Evolutionary conservation across 192 early-diverging fungal genomes (phyloP).

Genomic region (Kickxella alabastrina): DNA sequence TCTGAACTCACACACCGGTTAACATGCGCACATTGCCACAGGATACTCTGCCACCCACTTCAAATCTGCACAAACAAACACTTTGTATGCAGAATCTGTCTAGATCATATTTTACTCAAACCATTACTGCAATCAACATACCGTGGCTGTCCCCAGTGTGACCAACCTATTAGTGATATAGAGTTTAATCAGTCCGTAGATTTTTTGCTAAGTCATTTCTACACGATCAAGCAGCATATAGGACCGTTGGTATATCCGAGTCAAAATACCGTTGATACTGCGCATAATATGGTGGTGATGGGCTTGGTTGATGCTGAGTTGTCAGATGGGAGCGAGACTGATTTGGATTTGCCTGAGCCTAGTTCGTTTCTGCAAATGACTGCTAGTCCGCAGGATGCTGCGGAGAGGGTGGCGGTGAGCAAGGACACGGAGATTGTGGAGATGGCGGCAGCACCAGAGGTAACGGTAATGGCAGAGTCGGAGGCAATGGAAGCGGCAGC

Average conservation of each 20-base stretch:
- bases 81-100: background rate
- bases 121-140: background rate
- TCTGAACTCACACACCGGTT: background rate
- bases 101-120: background rate
- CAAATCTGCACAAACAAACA: background rate
- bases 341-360: slow-evolving; percentile 41
- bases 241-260: too few relatives aligned
- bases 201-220: too few relatives aligned
- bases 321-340: slow-evolving; percentile 18
- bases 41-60: background rate
- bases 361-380: slow-evolving; percentile 18
- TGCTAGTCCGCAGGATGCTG: background rate
- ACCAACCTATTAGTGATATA: too few relatives aligned
- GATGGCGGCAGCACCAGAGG: background rate
- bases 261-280: too few relatives aligned
- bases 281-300: too few relatives aligned
- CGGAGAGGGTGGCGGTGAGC: too few relatives aligned
- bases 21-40: background rate
- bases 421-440: too few relatives aligned
- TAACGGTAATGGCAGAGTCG: too few relatives aligned
- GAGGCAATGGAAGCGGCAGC: too few relatives aligned
- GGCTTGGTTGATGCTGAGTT: background rate
- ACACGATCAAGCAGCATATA: too few relatives aligned
- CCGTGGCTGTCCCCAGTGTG: too few relatives aligned
- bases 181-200: too few relatives aligned